A percentile compares a stretch with the other conserved stretches of the same genome.
Evolutionary conservation across 2,329 filamentous ascomycete species (phyloP).

Genomic region (Cladosporium colombiae): DNA sequence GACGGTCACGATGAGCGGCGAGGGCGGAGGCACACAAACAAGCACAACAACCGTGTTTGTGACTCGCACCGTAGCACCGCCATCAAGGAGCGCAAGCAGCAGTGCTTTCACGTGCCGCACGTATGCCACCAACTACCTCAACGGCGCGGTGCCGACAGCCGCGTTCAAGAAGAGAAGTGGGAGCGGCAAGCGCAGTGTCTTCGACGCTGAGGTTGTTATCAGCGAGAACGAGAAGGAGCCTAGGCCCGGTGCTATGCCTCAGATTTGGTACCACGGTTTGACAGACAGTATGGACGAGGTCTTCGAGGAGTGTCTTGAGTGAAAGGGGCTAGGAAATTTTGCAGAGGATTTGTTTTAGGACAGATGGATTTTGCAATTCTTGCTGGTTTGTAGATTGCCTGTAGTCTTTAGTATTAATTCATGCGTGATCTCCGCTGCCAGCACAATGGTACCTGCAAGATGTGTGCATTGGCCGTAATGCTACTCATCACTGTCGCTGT

Average conservation of each 20-base stretch:
- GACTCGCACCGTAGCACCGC: conserved; percentile 18
- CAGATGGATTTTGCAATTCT: not conserved
- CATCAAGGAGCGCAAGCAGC: conserved; percentile 19
- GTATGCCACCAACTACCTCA: conserved; percentile 34
- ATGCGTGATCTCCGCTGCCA: not conserved
- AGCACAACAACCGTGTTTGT: conserved; percentile 23
- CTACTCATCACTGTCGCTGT: conserved; percentile 19
- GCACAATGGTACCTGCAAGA: not conserved
- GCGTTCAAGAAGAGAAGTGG: conserved; percentile 11
- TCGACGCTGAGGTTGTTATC: conserved; percentile 24
- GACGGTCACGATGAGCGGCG: conserved; percentile 27
- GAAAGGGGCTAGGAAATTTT: not conserved
- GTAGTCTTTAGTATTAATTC: conserved; percentile 10
- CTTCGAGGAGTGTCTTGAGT: not conserved
- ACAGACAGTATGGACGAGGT: not conserved
- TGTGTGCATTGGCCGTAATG: not conserved
- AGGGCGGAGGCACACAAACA: conserved; percentile 15
- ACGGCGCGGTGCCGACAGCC: conserved; percentile 23
- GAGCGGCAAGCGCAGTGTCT: conserved; percentile 27
- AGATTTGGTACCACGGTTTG: conserved; percentile 16
- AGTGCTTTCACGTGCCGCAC: conserved; percentile 32
- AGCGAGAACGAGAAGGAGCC: conserved; percentile 1
- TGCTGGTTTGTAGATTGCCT: conserved; percentile 12
- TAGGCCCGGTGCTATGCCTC: conserved; percentile 12
- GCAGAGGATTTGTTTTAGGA: too few species aligned